Conservation (phyloP, 1,139 yeast species). For the Maudiozyma humilis region DNA sequence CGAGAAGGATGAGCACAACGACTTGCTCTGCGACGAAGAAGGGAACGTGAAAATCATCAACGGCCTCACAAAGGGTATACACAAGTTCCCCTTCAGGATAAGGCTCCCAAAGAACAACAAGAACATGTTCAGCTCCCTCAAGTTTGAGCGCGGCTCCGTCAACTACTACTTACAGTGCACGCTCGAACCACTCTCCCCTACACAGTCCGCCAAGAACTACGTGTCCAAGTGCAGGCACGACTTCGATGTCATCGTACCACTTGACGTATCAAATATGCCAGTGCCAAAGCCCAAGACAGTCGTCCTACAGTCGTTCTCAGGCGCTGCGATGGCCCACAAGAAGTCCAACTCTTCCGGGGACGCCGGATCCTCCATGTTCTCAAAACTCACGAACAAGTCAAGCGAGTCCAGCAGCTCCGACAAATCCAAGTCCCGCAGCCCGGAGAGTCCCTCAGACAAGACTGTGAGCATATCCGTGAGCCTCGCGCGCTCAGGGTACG, state of each 20-base stretch:
- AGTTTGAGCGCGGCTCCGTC: slow-evolving; percentile 82
- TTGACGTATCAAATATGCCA: slow-evolving; percentile 61
- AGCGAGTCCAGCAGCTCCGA: slow-evolving; percentile 11
- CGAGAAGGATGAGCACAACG: slow-evolving; percentile 5
- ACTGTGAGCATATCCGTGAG: slow-evolving; percentile 49
- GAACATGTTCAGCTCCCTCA: slow-evolving; percentile 64
- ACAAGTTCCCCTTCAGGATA: slow-evolving; percentile 77
- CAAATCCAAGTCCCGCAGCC: too few relatives aligned
- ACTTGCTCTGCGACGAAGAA: slow-evolving; percentile 18
- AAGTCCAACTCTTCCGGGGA: slow-evolving; percentile 13
- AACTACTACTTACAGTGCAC: slow-evolving; percentile 55
- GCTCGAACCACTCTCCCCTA: slow-evolving; percentile 30
- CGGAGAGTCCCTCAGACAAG: slow-evolving; percentile 22
- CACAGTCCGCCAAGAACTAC: slow-evolving; percentile 11
- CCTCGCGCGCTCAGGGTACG: slow-evolving; percentile 60
- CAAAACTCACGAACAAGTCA: slow-evolving; percentile 17
- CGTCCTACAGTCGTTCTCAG: slow-evolving; percentile 40
- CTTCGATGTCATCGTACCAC: slow-evolving; percentile 59
- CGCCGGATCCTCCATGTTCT: slow-evolving; percentile 17
- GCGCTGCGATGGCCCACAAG: neutral
- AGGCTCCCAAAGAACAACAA: slow-evolving; percentile 47
- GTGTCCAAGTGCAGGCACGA: slow-evolving; percentile 41
- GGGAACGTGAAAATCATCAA: slow-evolving; percentile 18
- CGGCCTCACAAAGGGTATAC: slow-evolving; percentile 72
- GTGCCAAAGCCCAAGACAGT: slow-evolving; percentile 61